A percentile compares a stretch with the other conserved stretches of the same genome.
Conservation (phyloP, 2,329 filamentous ascomycete species). For the Boeremia lycopersici region DNA sequence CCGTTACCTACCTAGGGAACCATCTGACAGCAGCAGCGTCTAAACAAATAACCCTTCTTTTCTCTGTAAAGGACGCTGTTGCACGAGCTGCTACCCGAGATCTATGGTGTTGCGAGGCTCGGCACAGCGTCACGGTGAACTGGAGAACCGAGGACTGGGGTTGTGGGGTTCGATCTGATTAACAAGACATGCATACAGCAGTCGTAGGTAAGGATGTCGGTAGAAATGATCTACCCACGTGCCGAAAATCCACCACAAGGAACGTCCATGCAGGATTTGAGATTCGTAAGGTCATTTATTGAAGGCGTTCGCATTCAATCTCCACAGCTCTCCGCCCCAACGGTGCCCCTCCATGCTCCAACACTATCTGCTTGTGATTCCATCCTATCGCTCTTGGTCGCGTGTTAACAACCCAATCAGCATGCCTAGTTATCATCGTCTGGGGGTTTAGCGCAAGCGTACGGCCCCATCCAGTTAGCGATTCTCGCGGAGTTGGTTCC, state of each 20-base stretch:
- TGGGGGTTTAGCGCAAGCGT: constrained; percentile 5
- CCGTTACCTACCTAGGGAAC: too few species aligned
- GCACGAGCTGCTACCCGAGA: constrained; percentile 12
- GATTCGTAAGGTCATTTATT: background rate
- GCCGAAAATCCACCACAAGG: background rate
- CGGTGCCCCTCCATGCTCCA: constrained; percentile 1
- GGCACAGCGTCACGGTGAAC: constrained; percentile 27
- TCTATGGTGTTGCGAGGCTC: constrained; percentile 34
- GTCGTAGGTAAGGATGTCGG: background rate
- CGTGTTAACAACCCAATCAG: constrained; percentile 6
- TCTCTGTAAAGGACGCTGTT: constrained; percentile 21
- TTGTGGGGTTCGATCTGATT: constrained; percentile 18
- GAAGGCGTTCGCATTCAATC: constrained; percentile 9
- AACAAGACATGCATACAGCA: background rate
- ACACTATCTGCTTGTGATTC: constrained; percentile 10
- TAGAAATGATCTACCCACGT: background rate
- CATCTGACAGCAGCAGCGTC: constrained; percentile 4
- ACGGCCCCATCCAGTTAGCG: constrained; percentile 10
- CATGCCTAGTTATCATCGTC: background rate
- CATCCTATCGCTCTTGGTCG: constrained; percentile 3
- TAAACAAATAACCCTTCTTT: constrained; percentile 25
- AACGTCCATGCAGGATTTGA: background rate
- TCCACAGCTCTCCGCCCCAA: constrained; percentile 8
- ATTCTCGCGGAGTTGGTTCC: constrained; percentile 6
- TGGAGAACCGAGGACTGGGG: constrained; percentile 32